A percentile compares a stretch with the other conserved stretches of the same genome.
Evolutionary conservation across 2,329 filamentous ascomycete genomes (phyloP).

Genomic region (Phialocephala subalpina): DNA sequence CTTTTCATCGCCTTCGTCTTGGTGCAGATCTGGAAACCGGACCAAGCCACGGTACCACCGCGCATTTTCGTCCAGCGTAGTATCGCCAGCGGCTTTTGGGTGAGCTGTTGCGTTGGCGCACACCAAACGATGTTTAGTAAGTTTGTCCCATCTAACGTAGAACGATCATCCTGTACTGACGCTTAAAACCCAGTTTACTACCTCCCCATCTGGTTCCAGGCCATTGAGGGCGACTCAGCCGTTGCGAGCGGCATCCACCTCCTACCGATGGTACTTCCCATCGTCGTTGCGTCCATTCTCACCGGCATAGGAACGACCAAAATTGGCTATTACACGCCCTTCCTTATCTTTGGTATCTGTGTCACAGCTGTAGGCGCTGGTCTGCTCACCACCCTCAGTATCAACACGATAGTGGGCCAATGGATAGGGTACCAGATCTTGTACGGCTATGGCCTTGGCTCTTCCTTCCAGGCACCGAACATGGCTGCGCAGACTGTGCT

Average conservation of each 20-base stretch:
- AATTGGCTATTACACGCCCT: constrained; percentile 36
- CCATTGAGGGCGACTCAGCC: constrained; percentile 50
- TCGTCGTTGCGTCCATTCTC: constrained; percentile 37
- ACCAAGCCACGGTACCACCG: constrained; percentile 44
- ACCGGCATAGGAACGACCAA: constrained; percentile 33
- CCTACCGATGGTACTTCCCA: constrained; percentile 42
- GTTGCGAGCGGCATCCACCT: constrained; percentile 52
- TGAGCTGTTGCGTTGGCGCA: constrained; percentile 19
- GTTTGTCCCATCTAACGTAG: background rate
- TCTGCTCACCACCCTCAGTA: constrained; percentile 47
- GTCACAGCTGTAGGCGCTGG: constrained; percentile 48
- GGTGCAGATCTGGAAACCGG: constrained; percentile 40
- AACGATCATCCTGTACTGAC: constrained; percentile 1
- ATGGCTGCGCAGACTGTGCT: constrained; percentile 55
- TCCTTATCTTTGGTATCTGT: constrained; percentile 21
- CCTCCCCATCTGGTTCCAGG: constrained; percentile 57
- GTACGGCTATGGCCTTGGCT: constrained; percentile 34
- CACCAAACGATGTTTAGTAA: constrained; percentile 21
- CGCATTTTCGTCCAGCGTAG: constrained; percentile 46
- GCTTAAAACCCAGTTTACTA: constrained; percentile 45
- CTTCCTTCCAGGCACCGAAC: constrained; percentile 48
- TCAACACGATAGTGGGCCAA: constrained; percentile 42
- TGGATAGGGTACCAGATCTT: constrained; percentile 45
- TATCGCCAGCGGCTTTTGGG: constrained; percentile 33
- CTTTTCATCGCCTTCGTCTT: constrained; percentile 39